A percentile compares a stretch with the other conserved stretches of the same genome.
Evolutionary conservation across 768 basidiomycete species (phyloP).

Genomic region (Tricholoma matsutake): DNA sequence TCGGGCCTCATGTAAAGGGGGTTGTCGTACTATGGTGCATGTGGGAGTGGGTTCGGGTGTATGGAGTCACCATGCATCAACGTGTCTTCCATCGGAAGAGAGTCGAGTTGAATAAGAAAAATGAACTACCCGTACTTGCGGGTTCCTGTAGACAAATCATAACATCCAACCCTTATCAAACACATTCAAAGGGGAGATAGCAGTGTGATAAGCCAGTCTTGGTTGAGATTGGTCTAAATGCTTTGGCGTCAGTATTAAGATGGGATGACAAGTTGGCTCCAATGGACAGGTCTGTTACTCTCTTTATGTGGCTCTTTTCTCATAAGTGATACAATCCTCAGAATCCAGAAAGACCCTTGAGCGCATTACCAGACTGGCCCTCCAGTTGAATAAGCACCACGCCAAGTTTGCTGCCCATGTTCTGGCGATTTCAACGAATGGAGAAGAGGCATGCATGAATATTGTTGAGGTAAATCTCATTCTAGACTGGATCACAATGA

Average conservation of each 20-base stretch:
- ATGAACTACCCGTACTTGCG: too few relatives aligned
- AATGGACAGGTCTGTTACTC: conserved; percentile 60
- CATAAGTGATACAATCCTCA: not conserved
- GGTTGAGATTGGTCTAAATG: conserved; percentile 71
- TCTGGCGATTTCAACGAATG: conserved; percentile 55
- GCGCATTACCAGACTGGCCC: conserved; percentile 53
- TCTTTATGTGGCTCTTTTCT: not conserved
- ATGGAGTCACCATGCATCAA: too few relatives aligned
- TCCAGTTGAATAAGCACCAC: conserved; percentile 57
- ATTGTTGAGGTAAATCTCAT: conserved; percentile 61
- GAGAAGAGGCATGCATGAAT: conserved; percentile 45
- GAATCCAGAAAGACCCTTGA: conserved; percentile 61
- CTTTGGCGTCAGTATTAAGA: conserved; percentile 63
- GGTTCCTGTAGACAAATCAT: too few relatives aligned
- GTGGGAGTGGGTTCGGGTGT: too few relatives aligned
- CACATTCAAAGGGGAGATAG: conserved; percentile 51
- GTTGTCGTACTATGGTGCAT: too few relatives aligned
- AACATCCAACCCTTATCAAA: conserved; percentile 74
- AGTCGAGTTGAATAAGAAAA: too few relatives aligned
- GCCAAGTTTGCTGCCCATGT: conserved; percentile 87
- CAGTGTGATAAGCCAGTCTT: conserved; percentile 37
- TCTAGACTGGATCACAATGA: not conserved
- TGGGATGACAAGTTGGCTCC: conserved; percentile 56
- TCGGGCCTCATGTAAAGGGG: too few relatives aligned
- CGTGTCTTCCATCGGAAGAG: too few relatives aligned